Base-by-base conservation (phyloP, 495 filamentous ascomycete genomes). In the Penicillium maclennaniae region DNA sequence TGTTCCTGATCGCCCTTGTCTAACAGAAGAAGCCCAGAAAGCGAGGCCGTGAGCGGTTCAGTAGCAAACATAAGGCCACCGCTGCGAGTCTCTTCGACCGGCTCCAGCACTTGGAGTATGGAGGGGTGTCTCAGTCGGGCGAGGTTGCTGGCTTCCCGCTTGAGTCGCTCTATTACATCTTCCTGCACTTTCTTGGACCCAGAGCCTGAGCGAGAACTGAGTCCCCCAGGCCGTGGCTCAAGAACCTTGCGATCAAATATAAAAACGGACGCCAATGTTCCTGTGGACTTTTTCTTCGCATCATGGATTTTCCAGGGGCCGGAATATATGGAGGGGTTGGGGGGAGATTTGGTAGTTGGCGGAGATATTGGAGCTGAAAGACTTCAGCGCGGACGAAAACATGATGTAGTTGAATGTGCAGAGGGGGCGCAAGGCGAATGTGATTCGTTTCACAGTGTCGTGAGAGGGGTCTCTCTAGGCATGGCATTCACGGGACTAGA, bases 231-330 rank as follows among this genome's bases (percentile, higher is more conserved):
- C 46, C 86, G 79, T 3, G 84, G 70, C 41, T 97, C 91, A 49
- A 98, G 75, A 0, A 80, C 79, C 67, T 96, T 96, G 59, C 81
- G 84, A 46, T 97, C 95, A 67, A 98, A 97, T 55, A 96, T 85
- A 63, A 97, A 98, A 53, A 97, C 84, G 9, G 93, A 97, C 19
- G 86, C 91, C 14, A 86, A 69, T 57, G 92, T 95, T 31, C 84
- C 86, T 0, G 91, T 93, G 12, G 87, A 87, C 68, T 96, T 97
- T 70, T 95, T 96, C 78, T 95, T 97, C 41, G 88, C 95, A 74
- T 95, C 89, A 75, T 90, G 91, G 68, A 98, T 92, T 74, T 91
- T 96, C 93, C 93, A 98, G 21, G 92, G 89, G 19, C 93, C 93
- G 20, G 91, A 87, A 28, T 81, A 81, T 17, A 89, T 81, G 10